A percentile compares a stretch with the other conserved stretches of the same genome.
These are phyloP conservation scores for Colletotrichum sojae DNA, from an alignment of 2,329 filamentous ascomycete genomes.

Conservation along the genomic window DNA sequence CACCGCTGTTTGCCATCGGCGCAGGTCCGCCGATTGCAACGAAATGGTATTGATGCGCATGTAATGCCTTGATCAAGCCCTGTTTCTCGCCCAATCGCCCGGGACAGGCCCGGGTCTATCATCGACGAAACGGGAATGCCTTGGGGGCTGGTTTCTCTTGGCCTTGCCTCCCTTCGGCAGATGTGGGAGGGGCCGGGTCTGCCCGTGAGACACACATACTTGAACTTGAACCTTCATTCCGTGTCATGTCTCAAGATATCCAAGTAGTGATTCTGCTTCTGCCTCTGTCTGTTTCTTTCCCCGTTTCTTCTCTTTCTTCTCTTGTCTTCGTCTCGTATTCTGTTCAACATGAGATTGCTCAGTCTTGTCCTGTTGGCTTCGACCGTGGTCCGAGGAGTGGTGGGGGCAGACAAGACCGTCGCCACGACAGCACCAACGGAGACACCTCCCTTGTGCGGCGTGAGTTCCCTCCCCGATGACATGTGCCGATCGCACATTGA, in stretches of 20 bases:
- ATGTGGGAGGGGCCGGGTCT: constrained; percentile 8
- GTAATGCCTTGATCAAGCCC: constrained; percentile 17
- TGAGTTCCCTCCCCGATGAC: constrained; percentile 26
- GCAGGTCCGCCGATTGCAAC: constrained; percentile 15
- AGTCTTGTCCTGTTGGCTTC: constrained; percentile 23
- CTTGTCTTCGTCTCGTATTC: not conserved
- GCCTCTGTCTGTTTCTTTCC: not conserved
- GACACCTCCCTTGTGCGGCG: constrained; percentile 41
- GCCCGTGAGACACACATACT: not conserved
- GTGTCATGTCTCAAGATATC: constrained; percentile 11
- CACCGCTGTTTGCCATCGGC: constrained; percentile 7
- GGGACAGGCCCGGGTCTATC: constrained; percentile 18
- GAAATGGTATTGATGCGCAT: constrained; percentile 6
- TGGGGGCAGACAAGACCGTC: constrained; percentile 24
- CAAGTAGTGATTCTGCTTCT: not conserved
- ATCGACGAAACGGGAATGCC: constrained; percentile 19
- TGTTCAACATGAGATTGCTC: constrained; percentile 29
- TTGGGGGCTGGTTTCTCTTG: constrained; percentile 8
- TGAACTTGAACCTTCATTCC: constrained; percentile 14
- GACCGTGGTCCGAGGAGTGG: constrained; percentile 17
- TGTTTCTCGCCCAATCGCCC: constrained; percentile 7
- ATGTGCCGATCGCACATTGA: not conserved
- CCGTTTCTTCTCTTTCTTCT: not conserved
- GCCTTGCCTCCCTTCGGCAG: constrained; percentile 21
- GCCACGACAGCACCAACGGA: constrained; percentile 20